Conservation (phyloP, 768 basidiomycete genomes). For the Leccinum subtestaceum region DNA sequence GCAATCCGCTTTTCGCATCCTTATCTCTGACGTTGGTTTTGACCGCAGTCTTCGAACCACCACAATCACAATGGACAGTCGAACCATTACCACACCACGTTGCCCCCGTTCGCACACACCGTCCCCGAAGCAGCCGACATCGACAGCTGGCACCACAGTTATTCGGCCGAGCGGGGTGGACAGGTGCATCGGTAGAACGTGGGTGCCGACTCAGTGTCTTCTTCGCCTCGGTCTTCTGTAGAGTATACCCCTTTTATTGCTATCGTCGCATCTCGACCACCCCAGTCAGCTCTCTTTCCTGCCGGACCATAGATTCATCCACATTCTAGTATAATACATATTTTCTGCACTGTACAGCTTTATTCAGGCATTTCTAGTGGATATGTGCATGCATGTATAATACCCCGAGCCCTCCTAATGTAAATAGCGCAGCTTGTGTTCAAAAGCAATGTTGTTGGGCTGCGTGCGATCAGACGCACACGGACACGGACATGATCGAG, state of each 20-base stretch:
- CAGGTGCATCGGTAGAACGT: slow-evolving; percentile 54
- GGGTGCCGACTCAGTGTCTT: neutral
- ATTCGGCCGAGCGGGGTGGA: slow-evolving; percentile 61
- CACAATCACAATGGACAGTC: slow-evolving; percentile 35
- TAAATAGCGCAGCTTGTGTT: slow-evolving; percentile 27
- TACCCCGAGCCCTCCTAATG: slow-evolving; percentile 31
- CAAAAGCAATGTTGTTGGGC: slow-evolving; percentile 1
- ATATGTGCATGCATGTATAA: slow-evolving; percentile 40
- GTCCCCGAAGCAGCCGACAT: slow-evolving; percentile 40
- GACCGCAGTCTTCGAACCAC: slow-evolving; percentile 29
- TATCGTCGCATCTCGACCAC: slow-evolving; percentile 24
- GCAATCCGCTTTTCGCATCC: neutral
- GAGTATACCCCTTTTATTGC: slow-evolving; percentile 39
- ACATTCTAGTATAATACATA: slow-evolving; percentile 34
- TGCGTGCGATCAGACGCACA: slow-evolving; percentile 5
- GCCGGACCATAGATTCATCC: slow-evolving; percentile 27
- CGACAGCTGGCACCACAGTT: slow-evolving; percentile 56
- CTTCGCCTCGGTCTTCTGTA: slow-evolving; percentile 16
- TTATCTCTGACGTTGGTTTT: neutral
- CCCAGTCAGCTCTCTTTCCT: slow-evolving; percentile 9
- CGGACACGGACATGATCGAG: slow-evolving; percentile 13
- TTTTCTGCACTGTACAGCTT: slow-evolving; percentile 34
- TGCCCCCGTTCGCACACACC: slow-evolving; percentile 48
- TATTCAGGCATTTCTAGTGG: slow-evolving; percentile 37
- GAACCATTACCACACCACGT: slow-evolving; percentile 40